phyloP scores from a whole-genome alignment of 768 basidiomycete species.

The Arthromyces matolae region DNA sequence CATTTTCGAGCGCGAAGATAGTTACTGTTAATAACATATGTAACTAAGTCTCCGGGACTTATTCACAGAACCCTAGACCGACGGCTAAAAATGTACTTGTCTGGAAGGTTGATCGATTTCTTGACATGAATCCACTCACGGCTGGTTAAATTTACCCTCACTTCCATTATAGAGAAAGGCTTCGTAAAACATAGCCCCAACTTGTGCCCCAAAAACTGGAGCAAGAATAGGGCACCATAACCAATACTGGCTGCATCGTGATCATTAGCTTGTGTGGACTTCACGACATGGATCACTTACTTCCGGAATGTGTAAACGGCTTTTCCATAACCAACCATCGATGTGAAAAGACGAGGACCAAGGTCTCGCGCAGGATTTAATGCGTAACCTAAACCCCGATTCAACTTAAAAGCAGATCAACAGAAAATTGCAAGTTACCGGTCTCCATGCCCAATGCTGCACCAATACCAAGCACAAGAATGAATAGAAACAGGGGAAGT shows the following conservation, averaged over 20 bases:
- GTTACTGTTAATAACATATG: no score
- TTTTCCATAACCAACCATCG: conserved; percentile 68
- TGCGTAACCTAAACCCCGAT: conserved; percentile 25
- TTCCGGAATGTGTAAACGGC: conserved; percentile 38
- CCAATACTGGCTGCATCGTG: conserved; percentile 62
- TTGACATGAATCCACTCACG: conserved; percentile 41
- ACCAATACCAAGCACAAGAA: conserved; percentile 56
- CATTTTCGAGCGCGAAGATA: no score
- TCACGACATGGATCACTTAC: conserved; percentile 28
- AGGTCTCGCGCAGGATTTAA: conserved; percentile 38
- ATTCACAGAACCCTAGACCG: no score
- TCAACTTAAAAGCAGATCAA: background rate
- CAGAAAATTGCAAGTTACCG: conserved; percentile 18
- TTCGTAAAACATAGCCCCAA: conserved; percentile 58
- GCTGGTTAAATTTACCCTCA: conserved; percentile 48
- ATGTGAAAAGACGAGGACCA: conserved; percentile 66
- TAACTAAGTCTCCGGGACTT: no score
- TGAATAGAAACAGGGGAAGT: conserved; percentile 54
- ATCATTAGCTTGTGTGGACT: background rate
- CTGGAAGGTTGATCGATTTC: no score
- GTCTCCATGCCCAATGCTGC: conserved; percentile 65
- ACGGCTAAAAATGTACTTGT: no score
- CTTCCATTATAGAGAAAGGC: conserved; percentile 53
- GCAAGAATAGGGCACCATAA: conserved; percentile 65
- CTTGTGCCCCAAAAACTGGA: conserved; percentile 56